phyloP scores from a whole-genome alignment of 495 filamentous ascomycete genomes.

The Hypoxylon fragiforme region DNA sequence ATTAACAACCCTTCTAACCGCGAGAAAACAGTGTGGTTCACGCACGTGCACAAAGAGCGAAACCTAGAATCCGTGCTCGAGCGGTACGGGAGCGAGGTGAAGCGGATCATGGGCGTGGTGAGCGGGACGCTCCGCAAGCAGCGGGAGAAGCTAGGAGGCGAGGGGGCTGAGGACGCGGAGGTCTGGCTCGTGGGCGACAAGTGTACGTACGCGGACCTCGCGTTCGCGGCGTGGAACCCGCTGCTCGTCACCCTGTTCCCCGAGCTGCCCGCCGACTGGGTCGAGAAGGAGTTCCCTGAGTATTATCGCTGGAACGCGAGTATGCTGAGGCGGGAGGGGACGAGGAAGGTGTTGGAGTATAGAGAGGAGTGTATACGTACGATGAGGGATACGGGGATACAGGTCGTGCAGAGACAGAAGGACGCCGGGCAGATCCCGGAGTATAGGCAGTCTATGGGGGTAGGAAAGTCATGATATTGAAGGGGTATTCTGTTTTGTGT shows the following conservation, averaged over 20 bases:
- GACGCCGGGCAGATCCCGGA: slow-evolving; percentile 7
- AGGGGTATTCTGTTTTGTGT: too few species aligned
- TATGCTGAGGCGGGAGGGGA: slow-evolving; percentile 39
- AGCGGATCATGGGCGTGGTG: slow-evolving; percentile 62
- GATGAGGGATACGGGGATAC: slow-evolving; percentile 18
- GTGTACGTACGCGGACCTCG: too few species aligned
- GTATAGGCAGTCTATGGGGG: slow-evolving; percentile 1
- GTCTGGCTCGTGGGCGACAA: too few species aligned
- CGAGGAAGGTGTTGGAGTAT: slow-evolving; percentile 47
- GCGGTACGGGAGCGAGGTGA: slow-evolving; percentile 63
- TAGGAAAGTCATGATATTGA: too few species aligned
- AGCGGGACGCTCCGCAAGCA: slow-evolving; percentile 54
- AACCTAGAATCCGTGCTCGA: slow-evolving; percentile 57
- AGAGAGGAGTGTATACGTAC: slow-evolving; percentile 30
- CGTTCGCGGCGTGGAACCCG: too few species aligned
- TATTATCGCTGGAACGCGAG: slow-evolving; percentile 44
- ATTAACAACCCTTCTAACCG: background rate
- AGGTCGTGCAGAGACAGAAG: slow-evolving; percentile 11
- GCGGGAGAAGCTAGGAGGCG: slow-evolving; percentile 28
- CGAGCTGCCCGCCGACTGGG: slow-evolving; percentile 4
- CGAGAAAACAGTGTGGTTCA: slow-evolving; percentile 43
- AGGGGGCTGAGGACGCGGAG: slow-evolving; percentile 31
- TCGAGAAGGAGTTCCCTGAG: slow-evolving; percentile 36
- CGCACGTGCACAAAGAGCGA: slow-evolving; percentile 57
- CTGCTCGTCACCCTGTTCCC: slow-evolving; percentile 11